phyloP scores from a whole-genome alignment of 495 filamentous ascomycete species.

The Alectoria sarmentosa region DNA sequence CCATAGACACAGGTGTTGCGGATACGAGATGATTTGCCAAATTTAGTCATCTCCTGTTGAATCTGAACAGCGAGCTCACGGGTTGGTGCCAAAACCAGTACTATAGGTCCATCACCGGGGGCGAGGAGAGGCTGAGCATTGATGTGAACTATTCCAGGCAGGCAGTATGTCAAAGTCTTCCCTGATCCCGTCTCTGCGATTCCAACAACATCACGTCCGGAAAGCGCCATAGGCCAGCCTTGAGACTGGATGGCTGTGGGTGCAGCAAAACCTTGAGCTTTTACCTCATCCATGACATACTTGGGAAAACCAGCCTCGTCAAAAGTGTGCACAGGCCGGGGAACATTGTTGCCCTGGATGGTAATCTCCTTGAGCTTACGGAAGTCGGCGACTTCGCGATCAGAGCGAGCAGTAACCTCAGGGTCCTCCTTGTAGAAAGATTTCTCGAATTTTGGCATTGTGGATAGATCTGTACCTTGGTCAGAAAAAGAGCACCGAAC shows the following conservation, averaged over 20 bases:
- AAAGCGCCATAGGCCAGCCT: constrained; percentile 98
- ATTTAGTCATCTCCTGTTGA: constrained; percentile 90
- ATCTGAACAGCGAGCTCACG: constrained; percentile 98
- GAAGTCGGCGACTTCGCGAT: constrained; percentile 78
- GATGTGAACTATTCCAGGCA: constrained; percentile 98
- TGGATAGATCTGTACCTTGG: constrained; percentile 53
- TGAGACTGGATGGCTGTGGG: constrained; percentile 97
- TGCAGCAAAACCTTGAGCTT: constrained; percentile 87
- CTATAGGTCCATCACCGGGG: constrained; percentile 95
- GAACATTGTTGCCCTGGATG: constrained; percentile 68
- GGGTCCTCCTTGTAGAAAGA: constrained; percentile 96
- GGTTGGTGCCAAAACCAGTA: constrained; percentile 89
- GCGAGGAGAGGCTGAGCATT: constrained; percentile 96
- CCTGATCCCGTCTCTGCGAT: constrained; percentile 99
- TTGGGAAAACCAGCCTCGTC: constrained; percentile 95
- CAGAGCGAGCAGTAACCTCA: constrained; percentile 63
- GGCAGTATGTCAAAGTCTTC: constrained; percentile 97
- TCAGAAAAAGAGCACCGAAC: constrained; percentile 10
- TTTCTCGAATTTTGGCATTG: constrained; percentile 95
- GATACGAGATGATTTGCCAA: constrained; percentile 95
- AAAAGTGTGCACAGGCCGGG: constrained; percentile 90
- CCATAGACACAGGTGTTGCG: constrained; percentile 99
- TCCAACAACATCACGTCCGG: constrained; percentile 96
- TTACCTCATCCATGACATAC: constrained; percentile 97
- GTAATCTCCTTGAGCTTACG: constrained; percentile 74